Percentiles rank a stretch among this genome's conserved stretches.
Conservation (phyloP, 495 filamentous ascomycete genomes). For the Aspergillus saccharolyticus region DNA sequence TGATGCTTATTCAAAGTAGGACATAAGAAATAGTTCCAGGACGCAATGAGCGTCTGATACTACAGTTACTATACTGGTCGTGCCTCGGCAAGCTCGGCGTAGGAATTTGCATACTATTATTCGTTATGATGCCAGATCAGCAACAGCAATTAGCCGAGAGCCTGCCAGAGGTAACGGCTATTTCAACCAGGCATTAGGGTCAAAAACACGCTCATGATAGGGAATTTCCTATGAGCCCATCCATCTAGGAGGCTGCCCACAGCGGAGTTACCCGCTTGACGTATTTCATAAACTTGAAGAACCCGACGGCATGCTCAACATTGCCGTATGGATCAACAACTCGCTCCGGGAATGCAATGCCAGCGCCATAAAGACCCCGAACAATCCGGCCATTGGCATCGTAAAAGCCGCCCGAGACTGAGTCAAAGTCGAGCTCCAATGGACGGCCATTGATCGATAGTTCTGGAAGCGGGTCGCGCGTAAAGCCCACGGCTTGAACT, state of each 20-base stretch:
- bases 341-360: conserved; percentile 57
- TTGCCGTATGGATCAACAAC: conserved; percentile 57
- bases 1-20: no score
- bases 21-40: no score
- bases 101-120: background rate
- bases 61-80: no score
- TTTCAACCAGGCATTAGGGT: background rate
- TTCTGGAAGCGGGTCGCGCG: conserved; percentile 42
- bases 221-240: background rate
- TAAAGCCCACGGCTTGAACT: conserved; percentile 54
- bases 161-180: conserved; percentile 1
- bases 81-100: background rate
- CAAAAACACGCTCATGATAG: background rate
- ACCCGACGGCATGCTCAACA: conserved; percentile 56
- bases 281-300: conserved; percentile 61
- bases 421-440: conserved; percentile 44
- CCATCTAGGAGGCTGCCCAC: conserved; percentile 27
- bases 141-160: background rate
- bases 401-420: conserved; percentile 44
- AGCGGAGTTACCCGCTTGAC: conserved; percentile 46
- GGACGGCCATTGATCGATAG: conserved; percentile 27
- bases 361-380: conserved; percentile 51
- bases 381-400: conserved; percentile 33
- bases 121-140: background rate
- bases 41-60: no score